Evolutionary conservation across 1,284 basidiomycete genomes (phyloP), one percentile per base, ranked within the genome.

Genomic region (Cryptococcus neoformans): DNA sequence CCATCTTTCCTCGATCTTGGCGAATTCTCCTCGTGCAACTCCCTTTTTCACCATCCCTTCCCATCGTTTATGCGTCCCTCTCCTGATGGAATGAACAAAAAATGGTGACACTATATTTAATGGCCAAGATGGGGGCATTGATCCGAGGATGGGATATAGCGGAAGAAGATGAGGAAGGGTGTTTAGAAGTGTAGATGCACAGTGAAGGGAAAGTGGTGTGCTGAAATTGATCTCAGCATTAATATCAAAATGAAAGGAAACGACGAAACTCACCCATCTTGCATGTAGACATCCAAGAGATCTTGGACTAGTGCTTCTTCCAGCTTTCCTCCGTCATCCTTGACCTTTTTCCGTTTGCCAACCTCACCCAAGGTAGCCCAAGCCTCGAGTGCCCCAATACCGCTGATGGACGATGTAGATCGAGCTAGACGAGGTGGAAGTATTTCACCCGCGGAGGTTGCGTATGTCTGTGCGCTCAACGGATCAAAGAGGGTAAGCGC

Each of bases 121-220:
- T 0, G 89, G 83, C 90, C 90, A 94, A 41, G 83, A 78, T 35
- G 83, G 72, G 0, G 92, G 91, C 17, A 93, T 81, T 14, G 85
- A 78, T 1, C 84, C 79, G 14, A 92, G 80, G 37, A 89, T 84
- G 70, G 91, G 87, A 14, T 85, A 64, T 1, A 85, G 82, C 66
- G 93, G 89, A 38, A 94, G 80, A 66, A 87, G 87, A 60, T 85
- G 81, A 2, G 87, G 87, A 70, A 92, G 91, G 0, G 90, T 84
- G 68, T 88, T 87, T 17, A 95, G 78, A 28, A 94, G 76, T 39
- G 81, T 81, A 3, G 88, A 83, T 81, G 80, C 57, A 28, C 14
- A 47, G 10, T 47, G 46, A 12, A 47, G 17, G 10, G 46, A 47
- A 21, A 28, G 34, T 14, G 46, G 42, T n/a, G 42, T 44, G 21